Evolutionary conservation across 2,329 filamentous ascomycete genomes (phyloP).

Genomic region (Myriosclerotinia duriaeana): DNA sequence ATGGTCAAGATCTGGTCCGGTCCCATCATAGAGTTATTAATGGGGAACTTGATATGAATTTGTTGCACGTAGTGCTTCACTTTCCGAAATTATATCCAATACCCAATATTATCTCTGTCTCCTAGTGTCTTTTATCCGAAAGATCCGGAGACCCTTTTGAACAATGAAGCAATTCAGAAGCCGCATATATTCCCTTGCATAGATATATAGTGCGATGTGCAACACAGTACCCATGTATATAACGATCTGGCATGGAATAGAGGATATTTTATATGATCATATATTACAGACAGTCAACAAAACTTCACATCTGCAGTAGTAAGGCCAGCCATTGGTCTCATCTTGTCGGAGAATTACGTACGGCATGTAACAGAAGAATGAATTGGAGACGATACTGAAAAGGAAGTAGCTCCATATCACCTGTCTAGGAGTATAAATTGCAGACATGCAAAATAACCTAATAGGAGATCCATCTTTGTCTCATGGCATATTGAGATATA

Average conservation of each 20-base stretch:
- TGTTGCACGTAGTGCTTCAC: neutral
- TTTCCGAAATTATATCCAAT: neutral
- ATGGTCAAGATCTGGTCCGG: neutral
- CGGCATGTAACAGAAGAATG: neutral
- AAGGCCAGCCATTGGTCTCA: neutral
- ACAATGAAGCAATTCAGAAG: neutral
- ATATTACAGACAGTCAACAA: slow-evolving; percentile 8
- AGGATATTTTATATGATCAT: neutral
- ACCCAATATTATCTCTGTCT: neutral
- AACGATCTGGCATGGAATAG: neutral
- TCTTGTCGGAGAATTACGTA: neutral
- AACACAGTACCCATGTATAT: neutral
- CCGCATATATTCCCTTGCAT: neutral
- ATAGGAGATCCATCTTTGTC: no score
- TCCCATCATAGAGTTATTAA: no score
- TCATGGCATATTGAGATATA: no score
- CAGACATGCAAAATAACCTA: neutral
- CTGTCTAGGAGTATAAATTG: neutral
- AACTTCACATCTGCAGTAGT: neutral
- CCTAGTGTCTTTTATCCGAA: neutral
- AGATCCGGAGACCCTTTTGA: neutral
- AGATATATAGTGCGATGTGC: neutral
- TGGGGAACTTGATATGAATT: neutral
- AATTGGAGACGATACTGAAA: neutral
- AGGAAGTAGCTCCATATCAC: neutral